Evolutionary conservation across 495 filamentous ascomycete species (phyloP), one percentile per base, ranked within the genome.

Genomic region (Lophiostoma macrostomum): DNA sequence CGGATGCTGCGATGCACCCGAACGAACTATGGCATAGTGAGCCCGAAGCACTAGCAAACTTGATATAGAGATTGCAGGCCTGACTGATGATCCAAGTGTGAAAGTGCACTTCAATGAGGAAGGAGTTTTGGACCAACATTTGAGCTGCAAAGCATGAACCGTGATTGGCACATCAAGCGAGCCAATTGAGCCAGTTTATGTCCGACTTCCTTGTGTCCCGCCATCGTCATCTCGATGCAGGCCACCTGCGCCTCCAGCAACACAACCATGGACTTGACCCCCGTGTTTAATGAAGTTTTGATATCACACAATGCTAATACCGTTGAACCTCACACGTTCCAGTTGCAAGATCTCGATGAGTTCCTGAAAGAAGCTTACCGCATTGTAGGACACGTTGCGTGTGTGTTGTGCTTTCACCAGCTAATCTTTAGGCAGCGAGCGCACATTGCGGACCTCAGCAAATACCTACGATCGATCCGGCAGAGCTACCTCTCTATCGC

Each of bases 341-440:
- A 68, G 40, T 64, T 77, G 5, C 68, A 78, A 29, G 72, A 70
- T 31, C 73, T 87, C 42, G 89, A 96, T 66, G 87, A 88, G 71
- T 98, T 97, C 67, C 77, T 98, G 27, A 91, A 93, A 70, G 94
- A 97, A 74, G 93, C 93, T 39, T 89, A 95, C 71, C 80, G 84
- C 70, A 98, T 98, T 62, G 93, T 94, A 71, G 64, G 82, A 44
- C 50, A 52, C 60, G 55, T 58, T 57, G 34, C 56, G n/a, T n/a
- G n/a, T n/a, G n/a, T n/a, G n/a, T n/a, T n/a, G n/a, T n/a, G n/a
- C n/a, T n/a, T n/a, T n/a, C n/a, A n/a, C 38, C 32, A 30, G 13
- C 44, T 56, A 40, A 41, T 32, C 1, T n/a, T 47, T 50, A n/a
- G 47, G 1, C 63, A 97, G 93, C 93, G 94, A 67, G 78, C 86